Percentiles rank a stretch among this genome's conserved stretches.
Conservation (phyloP, 163 green algal genomes). For the Chloromonas sp. region DNA sequence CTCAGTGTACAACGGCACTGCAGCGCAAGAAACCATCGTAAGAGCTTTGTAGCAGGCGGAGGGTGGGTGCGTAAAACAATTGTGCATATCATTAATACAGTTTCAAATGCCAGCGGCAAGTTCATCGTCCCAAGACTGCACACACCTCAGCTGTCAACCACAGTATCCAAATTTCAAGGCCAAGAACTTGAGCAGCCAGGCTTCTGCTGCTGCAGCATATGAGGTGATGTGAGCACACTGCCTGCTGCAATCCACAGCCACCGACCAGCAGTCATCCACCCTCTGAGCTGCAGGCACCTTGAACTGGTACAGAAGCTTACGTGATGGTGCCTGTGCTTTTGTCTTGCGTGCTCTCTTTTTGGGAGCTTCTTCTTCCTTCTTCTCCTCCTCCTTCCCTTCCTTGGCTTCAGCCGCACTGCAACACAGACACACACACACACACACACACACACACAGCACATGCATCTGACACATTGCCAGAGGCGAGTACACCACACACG, state of each 20-base stretch:
- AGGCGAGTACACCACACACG: conserved; percentile 5
- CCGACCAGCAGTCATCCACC: not conserved
- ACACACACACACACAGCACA: conserved; percentile 4
- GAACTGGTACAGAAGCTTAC: not conserved
- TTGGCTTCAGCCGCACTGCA: not conserved
- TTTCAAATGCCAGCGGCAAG: not conserved
- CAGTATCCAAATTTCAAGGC: no score
- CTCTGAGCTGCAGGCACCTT: not conserved
- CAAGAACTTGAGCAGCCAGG: no score
- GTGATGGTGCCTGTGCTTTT: not conserved
- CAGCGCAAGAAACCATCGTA: not conserved
- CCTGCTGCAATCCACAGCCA: no score
- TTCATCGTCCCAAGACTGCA: not conserved
- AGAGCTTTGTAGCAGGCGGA: not conserved
- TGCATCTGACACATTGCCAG: no score
- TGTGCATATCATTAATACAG: not conserved
- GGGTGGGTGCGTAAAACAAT: not conserved
- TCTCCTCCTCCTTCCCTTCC: not conserved
- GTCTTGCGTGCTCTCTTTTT: not conserved
- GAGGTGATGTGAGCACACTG: no score
- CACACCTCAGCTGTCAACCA: not conserved
- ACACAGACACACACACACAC: conserved; percentile 14
- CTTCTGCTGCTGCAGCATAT: no score
- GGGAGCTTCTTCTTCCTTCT: not conserved
- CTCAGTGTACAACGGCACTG: not conserved